Base-by-base conservation (phyloP, 345 rosid species). In the Lagerstroemia speciosa region DNA sequence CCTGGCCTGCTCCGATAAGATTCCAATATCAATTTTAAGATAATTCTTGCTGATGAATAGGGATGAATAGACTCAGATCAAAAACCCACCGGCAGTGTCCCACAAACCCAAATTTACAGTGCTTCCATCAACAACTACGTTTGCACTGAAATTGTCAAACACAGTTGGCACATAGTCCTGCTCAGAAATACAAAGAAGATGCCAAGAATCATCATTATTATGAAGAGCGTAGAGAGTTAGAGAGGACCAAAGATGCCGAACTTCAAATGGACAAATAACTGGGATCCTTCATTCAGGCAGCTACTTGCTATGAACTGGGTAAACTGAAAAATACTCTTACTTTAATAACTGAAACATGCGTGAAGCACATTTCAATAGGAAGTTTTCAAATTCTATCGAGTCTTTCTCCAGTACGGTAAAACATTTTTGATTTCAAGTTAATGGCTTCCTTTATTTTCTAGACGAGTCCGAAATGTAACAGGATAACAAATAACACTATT, bases 131-230 rank as follows among this genome's bases (percentile, higher is more conserved):
- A 89, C 96, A 67, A 83, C 86, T 63, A 89, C 96, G 69, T 89
- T 89, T 16, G 96, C 96, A 64, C 92, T 89, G 82, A 89, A 89
- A 69, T 89, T 89, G 80, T 89, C 96, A 70, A 89, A 89, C 55
- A 89, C 92, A 3, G 96, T 89, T 16, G 96, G 96, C 67, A 89
- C 92, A 69, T 89, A 89, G 73, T 89, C 96, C 96, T 89, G 85
- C 68, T 55, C 65, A 58, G 33, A 58, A 2, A 58, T 58, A 58
- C 32, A 27, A 8, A 27, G 14, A 58, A 58, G 33, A 58, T 10
- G 34, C 12, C 29, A 9, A 24, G 60, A 22, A 29, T 52, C 58
- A 7, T 57, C 33, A 27, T 24, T 26, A 57, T 10, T 29, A 26
- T 57, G 62, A 57, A 57, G 14, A 27, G 8, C 6, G 12, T 2